These are phyloP conservation scores for Lichtheimia hyalospora DNA, from an alignment of 371 early-diverging fungal genomes.

Conservation along the genomic window DNA sequence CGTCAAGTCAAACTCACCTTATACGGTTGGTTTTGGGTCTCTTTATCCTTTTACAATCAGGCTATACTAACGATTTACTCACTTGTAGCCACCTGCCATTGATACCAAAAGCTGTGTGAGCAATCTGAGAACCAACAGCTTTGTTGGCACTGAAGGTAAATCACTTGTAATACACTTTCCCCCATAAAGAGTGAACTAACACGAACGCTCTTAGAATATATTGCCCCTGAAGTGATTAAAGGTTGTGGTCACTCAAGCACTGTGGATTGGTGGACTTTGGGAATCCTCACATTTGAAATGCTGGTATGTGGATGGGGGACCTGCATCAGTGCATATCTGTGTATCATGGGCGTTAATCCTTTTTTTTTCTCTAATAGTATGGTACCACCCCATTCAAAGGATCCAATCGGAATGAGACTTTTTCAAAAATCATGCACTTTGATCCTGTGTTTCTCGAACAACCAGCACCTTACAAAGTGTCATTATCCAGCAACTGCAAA, in stretches of 20 bases:
- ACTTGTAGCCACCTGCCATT: slow-evolving; percentile 55
- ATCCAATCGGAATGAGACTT: slow-evolving; percentile 80
- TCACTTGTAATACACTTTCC: not conserved
- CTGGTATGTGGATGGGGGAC: slow-evolving; percentile 53
- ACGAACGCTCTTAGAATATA: slow-evolving; percentile 66
- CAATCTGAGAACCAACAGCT: slow-evolving; percentile 88
- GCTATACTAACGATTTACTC: not conserved
- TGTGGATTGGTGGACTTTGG: slow-evolving; percentile 99
- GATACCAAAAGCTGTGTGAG: slow-evolving; percentile 90
- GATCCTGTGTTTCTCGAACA: slow-evolving; percentile 76
- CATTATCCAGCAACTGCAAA: slow-evolving; percentile 60
- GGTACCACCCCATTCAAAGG: slow-evolving; percentile 93
- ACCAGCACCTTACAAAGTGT: slow-evolving; percentile 36
- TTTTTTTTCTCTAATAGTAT: slow-evolving; percentile 43
- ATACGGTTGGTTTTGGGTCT: slow-evolving; percentile 24
- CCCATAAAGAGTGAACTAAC: not conserved
- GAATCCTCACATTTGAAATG: slow-evolving; percentile 97
- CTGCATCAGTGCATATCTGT: not conserved
- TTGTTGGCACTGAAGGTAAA: slow-evolving; percentile 92
- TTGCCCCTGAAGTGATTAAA: slow-evolving; percentile 94
- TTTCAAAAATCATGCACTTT: slow-evolving; percentile 76
- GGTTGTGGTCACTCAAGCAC: slow-evolving; percentile 92
- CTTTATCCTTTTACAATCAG: not conserved
- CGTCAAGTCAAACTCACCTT: slow-evolving; percentile 62
- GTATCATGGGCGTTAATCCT: not conserved